phyloP scores from a whole-genome alignment of 352 stramenopile genomes.

The Phytopythium cucurbitacearum region DNA sequence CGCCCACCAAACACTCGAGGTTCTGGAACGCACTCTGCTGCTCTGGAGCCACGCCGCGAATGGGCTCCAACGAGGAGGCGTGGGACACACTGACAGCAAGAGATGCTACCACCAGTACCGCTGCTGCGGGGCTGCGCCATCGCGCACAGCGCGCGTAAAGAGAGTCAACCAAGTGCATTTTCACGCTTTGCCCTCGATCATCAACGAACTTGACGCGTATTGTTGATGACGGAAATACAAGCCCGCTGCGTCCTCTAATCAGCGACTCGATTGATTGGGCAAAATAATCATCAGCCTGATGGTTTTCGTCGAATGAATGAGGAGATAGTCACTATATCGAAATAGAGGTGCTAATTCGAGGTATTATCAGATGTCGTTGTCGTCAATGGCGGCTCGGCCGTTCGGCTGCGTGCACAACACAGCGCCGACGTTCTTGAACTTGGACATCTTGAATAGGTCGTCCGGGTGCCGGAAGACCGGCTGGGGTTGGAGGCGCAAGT shows the following conservation, averaged over 20 bases:
- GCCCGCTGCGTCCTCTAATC: too few species aligned
- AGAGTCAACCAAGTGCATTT: too few species aligned
- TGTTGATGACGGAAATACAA: too few species aligned
- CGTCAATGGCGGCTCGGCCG: not conserved
- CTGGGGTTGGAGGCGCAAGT: slow-evolving; percentile 44
- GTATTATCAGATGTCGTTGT: too few species aligned
- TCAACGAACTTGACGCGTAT: too few species aligned
- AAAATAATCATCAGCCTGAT: too few species aligned
- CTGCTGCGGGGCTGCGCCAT: not conserved
- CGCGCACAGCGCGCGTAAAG: not conserved
- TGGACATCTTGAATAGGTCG: slow-evolving; percentile 84
- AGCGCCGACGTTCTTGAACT: slow-evolving; percentile 76
- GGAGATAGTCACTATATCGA: not conserved
- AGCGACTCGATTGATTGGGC: too few species aligned
- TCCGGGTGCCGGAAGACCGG: slow-evolving; percentile 18
- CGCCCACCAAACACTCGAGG: slow-evolving; percentile 32
- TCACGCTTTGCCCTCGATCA: too few species aligned
- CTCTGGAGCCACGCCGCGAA: slow-evolving; percentile 37
- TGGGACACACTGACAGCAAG: slow-evolving; percentile 3
- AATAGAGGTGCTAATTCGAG: too few species aligned
- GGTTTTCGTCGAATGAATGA: not conserved
- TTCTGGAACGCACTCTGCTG: slow-evolving; percentile 22
- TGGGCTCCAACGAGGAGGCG: slow-evolving; percentile 6
- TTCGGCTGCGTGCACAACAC: slow-evolving; percentile 64
- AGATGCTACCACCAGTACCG: not conserved